These are phyloP conservation scores for Venturia effusa DNA, from an alignment of 2,329 filamentous ascomycete species.

Conservation along the genomic window DNA sequence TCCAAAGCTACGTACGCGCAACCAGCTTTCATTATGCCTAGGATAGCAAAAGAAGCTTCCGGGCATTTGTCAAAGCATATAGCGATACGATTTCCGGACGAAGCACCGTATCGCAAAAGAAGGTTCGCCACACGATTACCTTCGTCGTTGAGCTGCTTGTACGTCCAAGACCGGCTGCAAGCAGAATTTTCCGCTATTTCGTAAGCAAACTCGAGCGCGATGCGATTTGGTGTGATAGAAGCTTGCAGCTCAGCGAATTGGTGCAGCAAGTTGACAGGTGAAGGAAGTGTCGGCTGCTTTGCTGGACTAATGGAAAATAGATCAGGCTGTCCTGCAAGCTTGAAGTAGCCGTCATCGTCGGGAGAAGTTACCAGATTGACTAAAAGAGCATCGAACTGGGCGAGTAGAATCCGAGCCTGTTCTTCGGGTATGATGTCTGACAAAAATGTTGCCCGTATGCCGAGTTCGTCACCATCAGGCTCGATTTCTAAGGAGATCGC, in stretches of 20 bases:
- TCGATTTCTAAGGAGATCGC: slow-evolving; percentile 72
- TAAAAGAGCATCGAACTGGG: slow-evolving; percentile 63
- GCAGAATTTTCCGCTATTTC: slow-evolving; percentile 38
- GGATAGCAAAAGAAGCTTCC: slow-evolving; percentile 70
- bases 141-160: slow-evolving; percentile 56
- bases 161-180: slow-evolving; percentile 55
- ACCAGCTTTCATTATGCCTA: slow-evolving; percentile 73
- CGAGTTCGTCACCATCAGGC: slow-evolving; percentile 39
- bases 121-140: slow-evolving; percentile 64
- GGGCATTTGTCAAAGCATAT: slow-evolving; percentile 79
- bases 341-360: slow-evolving; percentile 16
- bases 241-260: slow-evolving; percentile 64
- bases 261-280: slow-evolving; percentile 55
- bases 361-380: slow-evolving; percentile 38
- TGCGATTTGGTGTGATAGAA: slow-evolving; percentile 41
- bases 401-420: slow-evolving; percentile 56
- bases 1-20: slow-evolving; percentile 76
- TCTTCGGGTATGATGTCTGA: slow-evolving; percentile 52
- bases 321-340: slow-evolving; percentile 23
- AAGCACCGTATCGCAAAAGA: slow-evolving; percentile 39
- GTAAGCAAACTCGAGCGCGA: slow-evolving; percentile 66
- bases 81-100: slow-evolving; percentile 54
- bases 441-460: slow-evolving; percentile 56
- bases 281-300: slow-evolving; percentile 43
- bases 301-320: slow-evolving; percentile 59